Evolutionary conservation across 805 yeast species (phyloP).

Genomic region (Starmerella tilneyi): DNA sequence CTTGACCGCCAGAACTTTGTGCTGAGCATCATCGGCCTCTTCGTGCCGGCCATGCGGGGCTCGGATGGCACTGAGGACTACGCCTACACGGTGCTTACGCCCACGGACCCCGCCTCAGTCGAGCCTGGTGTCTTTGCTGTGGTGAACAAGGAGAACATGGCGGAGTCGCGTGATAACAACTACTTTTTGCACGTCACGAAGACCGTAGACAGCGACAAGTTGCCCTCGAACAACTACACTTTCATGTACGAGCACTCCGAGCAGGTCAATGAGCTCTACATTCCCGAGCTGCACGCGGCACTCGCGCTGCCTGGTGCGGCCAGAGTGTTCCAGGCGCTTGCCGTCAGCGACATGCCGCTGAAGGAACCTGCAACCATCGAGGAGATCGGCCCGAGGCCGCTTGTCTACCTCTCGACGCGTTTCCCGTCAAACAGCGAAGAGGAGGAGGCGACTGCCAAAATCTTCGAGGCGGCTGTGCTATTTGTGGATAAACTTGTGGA

Average conservation of each 20-base stretch:
- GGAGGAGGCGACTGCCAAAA: conserved; percentile 38
- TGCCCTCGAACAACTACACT: conserved; percentile 64
- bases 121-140: conserved; percentile 73
- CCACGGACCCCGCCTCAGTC: conserved; percentile 37
- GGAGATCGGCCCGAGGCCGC: conserved; percentile 24
- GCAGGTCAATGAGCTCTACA: conserved; percentile 54
- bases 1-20: conserved; percentile 72
- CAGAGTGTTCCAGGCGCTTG: conserved; percentile 50
- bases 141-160: conserved; percentile 78
- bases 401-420: conserved; percentile 46
- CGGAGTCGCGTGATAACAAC: conserved; percentile 58
- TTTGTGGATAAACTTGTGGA: conserved; percentile 50
- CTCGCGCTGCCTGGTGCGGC: conserved; percentile 39
- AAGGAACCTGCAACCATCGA: conserved; percentile 52
- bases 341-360: conserved; percentile 76
- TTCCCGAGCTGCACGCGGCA: conserved; percentile 36
- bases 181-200: conserved; percentile 78
- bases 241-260: conserved; percentile 86
- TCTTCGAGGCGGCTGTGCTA: conserved; percentile 48
- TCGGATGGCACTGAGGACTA: conserved; percentile 40
- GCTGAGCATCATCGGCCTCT: conserved; percentile 52
- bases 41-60: conserved; percentile 48
- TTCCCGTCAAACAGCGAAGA: conserved; percentile 44
- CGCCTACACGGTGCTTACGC: conserved; percentile 52
- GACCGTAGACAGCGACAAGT: conserved; percentile 57